Conservation (phyloP, 176 grass and related monocot genomes). For the Thinopyrum elongatum region DNA sequence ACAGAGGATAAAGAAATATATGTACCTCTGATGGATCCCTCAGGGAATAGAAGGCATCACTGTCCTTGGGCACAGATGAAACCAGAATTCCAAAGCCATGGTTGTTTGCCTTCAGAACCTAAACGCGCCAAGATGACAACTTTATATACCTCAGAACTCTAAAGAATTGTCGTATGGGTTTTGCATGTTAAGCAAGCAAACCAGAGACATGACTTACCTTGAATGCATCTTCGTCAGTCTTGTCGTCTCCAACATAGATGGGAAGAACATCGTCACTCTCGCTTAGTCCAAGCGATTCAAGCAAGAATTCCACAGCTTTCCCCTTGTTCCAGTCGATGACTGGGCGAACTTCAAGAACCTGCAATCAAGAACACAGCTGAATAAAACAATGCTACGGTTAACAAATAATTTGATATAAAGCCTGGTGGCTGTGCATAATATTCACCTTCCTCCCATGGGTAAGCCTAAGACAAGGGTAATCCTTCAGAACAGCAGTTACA, state of each 20-base stretch:
- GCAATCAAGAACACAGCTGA: background rate
- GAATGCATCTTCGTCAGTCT: conserved; percentile 96
- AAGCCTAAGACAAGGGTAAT: conserved; percentile 77
- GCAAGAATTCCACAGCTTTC: conserved; percentile 93
- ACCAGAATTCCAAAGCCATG: conserved; percentile 88
- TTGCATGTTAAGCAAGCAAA: background rate
- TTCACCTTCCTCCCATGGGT: conserved; percentile 92
- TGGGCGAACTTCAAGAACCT: conserved; percentile 98
- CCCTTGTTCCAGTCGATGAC: conserved; percentile 99
- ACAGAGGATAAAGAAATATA: background rate
- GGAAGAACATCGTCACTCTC: conserved; percentile 70
- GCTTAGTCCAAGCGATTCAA: conserved; percentile 74
- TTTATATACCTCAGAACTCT: background rate
- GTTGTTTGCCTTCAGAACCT: conserved; percentile 72
- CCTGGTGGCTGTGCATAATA: background rate
- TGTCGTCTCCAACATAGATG: conserved; percentile 96
- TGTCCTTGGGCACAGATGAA: conserved; percentile 83
- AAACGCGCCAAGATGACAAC: background rate
- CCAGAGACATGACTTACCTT: conserved; percentile 43
- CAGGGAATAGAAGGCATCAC: conserved; percentile 82
- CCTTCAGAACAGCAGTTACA: conserved; percentile 64
- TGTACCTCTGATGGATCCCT: conserved; percentile 84
- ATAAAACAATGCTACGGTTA: background rate
- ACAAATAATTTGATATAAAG: background rate
- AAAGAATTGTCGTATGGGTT: background rate